These are phyloP conservation scores for Canavalia ensiformis DNA, from an alignment of 306 rosid species.

Conservation along the genomic window DNA sequence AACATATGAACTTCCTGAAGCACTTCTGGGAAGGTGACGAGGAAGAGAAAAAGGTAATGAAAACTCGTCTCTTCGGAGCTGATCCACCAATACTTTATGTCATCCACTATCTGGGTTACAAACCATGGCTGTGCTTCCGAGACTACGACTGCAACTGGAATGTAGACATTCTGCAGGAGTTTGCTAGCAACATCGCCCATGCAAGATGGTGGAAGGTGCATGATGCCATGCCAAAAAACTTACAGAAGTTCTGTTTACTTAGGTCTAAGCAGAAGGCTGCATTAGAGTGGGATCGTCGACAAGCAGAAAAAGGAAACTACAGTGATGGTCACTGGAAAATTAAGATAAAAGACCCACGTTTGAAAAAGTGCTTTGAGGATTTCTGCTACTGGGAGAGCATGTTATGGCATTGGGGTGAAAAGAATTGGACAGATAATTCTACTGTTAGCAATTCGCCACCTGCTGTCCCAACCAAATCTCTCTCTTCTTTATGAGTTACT, in stretches of 20 bases:
- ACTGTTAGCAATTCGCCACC: slow-evolving; percentile 54
- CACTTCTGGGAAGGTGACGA: slow-evolving; percentile 93
- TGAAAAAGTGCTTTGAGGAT: slow-evolving; percentile 71
- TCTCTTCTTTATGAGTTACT: slow-evolving; percentile 53
- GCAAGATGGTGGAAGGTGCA: slow-evolving; percentile 89
- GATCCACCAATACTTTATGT: slow-evolving; percentile 85
- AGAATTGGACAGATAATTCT: slow-evolving; percentile 80
- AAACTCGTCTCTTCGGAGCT: slow-evolving; percentile 77
- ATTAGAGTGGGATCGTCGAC: slow-evolving; percentile 89
- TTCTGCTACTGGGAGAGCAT: slow-evolving; percentile 92
- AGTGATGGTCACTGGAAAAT: slow-evolving; percentile 88
- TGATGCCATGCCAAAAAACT: slow-evolving; percentile 79
- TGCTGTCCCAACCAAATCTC: slow-evolving; percentile 49
- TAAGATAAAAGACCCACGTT: slow-evolving; percentile 70
- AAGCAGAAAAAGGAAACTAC: slow-evolving; percentile 79
- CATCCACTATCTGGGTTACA: slow-evolving; percentile 82
- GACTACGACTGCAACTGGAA: slow-evolving; percentile 96
- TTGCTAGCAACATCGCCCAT: slow-evolving; percentile 87
- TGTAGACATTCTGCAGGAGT: slow-evolving; percentile 73
- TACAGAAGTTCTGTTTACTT: slow-evolving; percentile 79
- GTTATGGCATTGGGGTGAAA: slow-evolving; percentile 89
- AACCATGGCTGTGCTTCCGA: slow-evolving; percentile 92
- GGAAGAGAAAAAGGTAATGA: slow-evolving; percentile 66
- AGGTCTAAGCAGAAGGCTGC: slow-evolving; percentile 86
- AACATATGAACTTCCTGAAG: slow-evolving; percentile 91